Percentiles rank a stretch among this genome's conserved stretches.
Evolutionary conservation across 768 basidiomycete species (phyloP).

Genomic region (Lentinula raphanica): DNA sequence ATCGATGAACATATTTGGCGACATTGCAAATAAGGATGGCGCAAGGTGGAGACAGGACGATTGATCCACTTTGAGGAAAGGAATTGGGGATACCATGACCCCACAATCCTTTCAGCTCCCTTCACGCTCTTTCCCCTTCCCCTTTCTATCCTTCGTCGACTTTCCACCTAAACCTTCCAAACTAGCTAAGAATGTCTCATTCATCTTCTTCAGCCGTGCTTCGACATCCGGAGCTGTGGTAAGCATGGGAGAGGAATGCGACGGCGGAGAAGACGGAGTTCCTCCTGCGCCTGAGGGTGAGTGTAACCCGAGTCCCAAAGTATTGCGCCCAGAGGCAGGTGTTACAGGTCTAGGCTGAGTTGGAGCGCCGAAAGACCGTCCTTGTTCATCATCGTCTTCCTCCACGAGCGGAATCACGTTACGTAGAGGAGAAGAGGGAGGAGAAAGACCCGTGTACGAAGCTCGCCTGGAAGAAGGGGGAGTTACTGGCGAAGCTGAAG

Average conservation of each 20-base stretch:
- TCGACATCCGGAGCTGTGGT: slow-evolving; percentile 35
- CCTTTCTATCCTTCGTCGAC: neutral
- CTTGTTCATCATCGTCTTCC: neutral
- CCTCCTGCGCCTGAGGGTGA: neutral
- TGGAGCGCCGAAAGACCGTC: too few species aligned
- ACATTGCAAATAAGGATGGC: too few species aligned
- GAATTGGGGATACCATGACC: too few species aligned
- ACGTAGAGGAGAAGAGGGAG: slow-evolving; percentile 1
- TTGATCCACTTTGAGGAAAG: too few species aligned
- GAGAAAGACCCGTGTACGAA: neutral
- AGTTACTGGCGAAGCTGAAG: neutral
- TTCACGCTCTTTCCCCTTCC: neutral
- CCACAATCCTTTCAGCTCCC: neutral
- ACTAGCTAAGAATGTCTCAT: slow-evolving; percentile 39
- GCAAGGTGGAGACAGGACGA: too few species aligned
- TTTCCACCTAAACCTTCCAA: slow-evolving; percentile 34
- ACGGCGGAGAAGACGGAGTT: slow-evolving; percentile 13
- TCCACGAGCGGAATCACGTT: neutral
- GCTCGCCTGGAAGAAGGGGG: neutral
- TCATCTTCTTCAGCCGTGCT: slow-evolving; percentile 40
- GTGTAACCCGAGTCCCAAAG: neutral
- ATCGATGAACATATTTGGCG: too few species aligned
- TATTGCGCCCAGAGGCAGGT: too few species aligned
- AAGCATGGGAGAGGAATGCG: slow-evolving; percentile 5
- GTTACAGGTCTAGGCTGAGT: neutral